These are phyloP conservation scores for Calamus simplicifolius DNA, from an alignment of 176 grass and related monocot genomes.

Conservation along the genomic window DNA sequence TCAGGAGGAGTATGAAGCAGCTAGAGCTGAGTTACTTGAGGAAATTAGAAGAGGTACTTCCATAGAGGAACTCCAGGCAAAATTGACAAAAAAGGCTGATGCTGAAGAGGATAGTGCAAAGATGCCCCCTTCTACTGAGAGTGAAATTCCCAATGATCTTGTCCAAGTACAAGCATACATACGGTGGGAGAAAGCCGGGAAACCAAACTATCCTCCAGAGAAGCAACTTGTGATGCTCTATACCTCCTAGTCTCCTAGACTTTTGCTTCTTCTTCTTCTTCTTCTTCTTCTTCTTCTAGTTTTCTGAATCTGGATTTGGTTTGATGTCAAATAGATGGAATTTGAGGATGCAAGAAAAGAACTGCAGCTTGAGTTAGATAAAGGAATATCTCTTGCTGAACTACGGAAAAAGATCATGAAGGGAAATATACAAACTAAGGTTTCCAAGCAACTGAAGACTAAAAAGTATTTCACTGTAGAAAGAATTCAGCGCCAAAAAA, in stretches of 20 bases:
- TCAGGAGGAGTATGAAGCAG: conserved; percentile 93
- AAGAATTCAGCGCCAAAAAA: conserved; percentile 74
- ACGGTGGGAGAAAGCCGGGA: conserved; percentile 91
- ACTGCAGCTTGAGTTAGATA: conserved; percentile 63
- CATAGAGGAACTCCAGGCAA: conserved; percentile 59
- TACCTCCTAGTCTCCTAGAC: too few relatives aligned
- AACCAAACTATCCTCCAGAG: conserved; percentile 78
- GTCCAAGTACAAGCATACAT: conserved; percentile 85
- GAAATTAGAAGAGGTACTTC: conserved; percentile 68
- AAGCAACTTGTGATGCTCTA: conserved; percentile 62
- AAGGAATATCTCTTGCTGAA: conserved; percentile 52
- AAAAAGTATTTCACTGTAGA: conserved; percentile 74
- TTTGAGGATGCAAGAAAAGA: conserved; percentile 85
- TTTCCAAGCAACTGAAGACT: conserved; percentile 66
- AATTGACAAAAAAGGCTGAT: conserved; percentile 61
- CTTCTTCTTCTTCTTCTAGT: too few relatives aligned
- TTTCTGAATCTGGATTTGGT: conserved; percentile 4
- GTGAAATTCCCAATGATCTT: conserved; percentile 55
- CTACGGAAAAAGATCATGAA: conserved; percentile 69
- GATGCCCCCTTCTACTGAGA: conserved; percentile 14
- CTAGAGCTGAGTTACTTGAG: conserved; percentile 67
- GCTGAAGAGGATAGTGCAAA: conserved; percentile 26
- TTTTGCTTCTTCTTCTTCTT: too few relatives aligned
- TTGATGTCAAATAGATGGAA: conserved; percentile 49
- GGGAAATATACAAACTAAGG: conserved; percentile 64